These are phyloP conservation scores for Pisolithus microcarpus DNA, from an alignment of 768 basidiomycete species.

Conservation along the genomic window DNA sequence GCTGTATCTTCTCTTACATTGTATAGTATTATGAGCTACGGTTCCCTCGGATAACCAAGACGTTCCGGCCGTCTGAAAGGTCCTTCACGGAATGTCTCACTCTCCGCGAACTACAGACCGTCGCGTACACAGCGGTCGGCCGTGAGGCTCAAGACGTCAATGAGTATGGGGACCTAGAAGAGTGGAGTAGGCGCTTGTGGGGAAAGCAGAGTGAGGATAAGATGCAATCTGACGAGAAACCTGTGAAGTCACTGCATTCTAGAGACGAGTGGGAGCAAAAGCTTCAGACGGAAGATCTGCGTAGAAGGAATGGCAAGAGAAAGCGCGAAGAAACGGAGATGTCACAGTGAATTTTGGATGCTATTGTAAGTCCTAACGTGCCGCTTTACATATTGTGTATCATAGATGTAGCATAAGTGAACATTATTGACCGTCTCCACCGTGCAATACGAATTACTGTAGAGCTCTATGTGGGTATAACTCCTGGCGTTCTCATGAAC, in stretches of 20 bases:
- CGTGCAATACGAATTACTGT: too few species aligned
- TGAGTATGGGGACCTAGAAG: slow-evolving; percentile 43
- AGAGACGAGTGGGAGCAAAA: slow-evolving; percentile 38
- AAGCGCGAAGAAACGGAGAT: slow-evolving; percentile 18
- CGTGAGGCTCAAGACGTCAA: slow-evolving; percentile 33
- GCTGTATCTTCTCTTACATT: neutral
- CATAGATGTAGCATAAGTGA: neutral
- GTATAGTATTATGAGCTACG: slow-evolving; percentile 74
- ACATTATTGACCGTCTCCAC: too few species aligned
- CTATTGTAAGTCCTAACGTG: too few species aligned
- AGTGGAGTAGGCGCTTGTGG: slow-evolving; percentile 37
- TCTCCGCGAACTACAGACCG: slow-evolving; percentile 43
- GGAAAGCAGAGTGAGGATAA: slow-evolving; percentile 27
- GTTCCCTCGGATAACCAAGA: slow-evolving; percentile 73
- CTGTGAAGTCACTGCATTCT: slow-evolving; percentile 33
- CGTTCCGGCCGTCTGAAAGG: slow-evolving; percentile 54
- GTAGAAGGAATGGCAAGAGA: slow-evolving; percentile 16
- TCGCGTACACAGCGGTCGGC: slow-evolving; percentile 50
- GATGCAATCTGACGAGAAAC: slow-evolving; percentile 17
- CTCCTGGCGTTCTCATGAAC: too few species aligned
- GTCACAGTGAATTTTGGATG: slow-evolving; percentile 10
- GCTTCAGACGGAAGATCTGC: slow-evolving; percentile 25
- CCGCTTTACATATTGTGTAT: neutral
- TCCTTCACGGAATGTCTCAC: slow-evolving; percentile 52
- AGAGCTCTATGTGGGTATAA: too few species aligned